phyloP scores from a whole-genome alignment of 805 yeast species.

The Metschnikowia picachoensis region DNA sequence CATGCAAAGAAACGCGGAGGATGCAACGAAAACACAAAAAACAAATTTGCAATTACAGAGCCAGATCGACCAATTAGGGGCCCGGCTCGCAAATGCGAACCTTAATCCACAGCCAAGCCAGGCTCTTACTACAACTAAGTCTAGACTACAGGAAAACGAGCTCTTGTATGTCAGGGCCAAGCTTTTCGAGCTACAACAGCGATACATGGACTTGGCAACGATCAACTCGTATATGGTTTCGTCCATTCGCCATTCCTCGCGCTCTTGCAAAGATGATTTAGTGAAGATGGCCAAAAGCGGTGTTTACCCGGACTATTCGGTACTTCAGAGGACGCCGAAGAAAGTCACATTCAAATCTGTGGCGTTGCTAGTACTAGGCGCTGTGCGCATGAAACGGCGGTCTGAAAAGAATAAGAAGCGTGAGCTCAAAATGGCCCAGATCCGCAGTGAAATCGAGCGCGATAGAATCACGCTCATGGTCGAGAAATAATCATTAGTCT shows the following conservation, averaged over 20 bases:
- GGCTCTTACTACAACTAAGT: conserved; percentile 1
- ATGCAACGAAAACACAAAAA: conserved; percentile 7
- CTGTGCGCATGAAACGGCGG: conserved; percentile 32
- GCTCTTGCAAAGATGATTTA: conserved; percentile 25
- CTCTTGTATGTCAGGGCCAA: conserved; percentile 45
- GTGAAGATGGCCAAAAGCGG: conserved; percentile 29
- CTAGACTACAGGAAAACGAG: conserved; percentile 34
- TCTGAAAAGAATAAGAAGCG: conserved; percentile 26
- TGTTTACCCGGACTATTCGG: conserved; percentile 30
- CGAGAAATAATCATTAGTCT: neutral
- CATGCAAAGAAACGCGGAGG: conserved; percentile 8
- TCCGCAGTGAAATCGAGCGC: conserved; percentile 30
- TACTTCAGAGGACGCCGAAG: conserved; percentile 14
- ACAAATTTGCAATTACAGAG: conserved; percentile 19
- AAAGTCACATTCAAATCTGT: conserved; percentile 29
- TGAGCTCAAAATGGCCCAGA: conserved; percentile 22
- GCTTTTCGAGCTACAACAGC: conserved; percentile 40
- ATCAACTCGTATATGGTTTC: conserved; percentile 32
- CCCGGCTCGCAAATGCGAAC: conserved; percentile 21
- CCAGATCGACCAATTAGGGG: conserved; percentile 28
- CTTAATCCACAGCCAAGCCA: conserved; percentile 14
- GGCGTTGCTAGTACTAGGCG: conserved; percentile 38
- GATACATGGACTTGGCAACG: conserved; percentile 31
- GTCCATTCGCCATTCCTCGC: conserved; percentile 27
- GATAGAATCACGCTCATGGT: conserved; percentile 19